Evolutionary conservation across 164 flowering plant species (phyloP).

Genomic region (Vitis cinerea): DNA sequence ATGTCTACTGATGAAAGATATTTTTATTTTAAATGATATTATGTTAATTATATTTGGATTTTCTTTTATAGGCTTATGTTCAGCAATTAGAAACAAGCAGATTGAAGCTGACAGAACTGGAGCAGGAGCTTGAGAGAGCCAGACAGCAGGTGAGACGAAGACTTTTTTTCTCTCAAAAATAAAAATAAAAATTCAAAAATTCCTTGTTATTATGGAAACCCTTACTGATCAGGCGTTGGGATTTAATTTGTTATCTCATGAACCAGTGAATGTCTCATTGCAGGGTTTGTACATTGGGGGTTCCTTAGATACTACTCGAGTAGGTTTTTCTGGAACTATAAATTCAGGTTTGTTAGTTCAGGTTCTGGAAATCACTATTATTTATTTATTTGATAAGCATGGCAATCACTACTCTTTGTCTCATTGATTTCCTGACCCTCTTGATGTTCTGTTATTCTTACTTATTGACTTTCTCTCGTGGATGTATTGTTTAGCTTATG

Average conservation of each 20-base stretch:
- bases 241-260: constrained; percentile 5
- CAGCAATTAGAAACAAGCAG: constrained; percentile 61
- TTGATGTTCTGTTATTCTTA: not conserved
- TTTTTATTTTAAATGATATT: not conserved
- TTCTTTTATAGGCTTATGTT: constrained; percentile 45
- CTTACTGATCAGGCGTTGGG: not conserved
- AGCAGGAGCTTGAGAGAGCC: constrained; percentile 49
- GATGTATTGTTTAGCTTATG: too few species aligned
- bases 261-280: constrained; percentile 14
- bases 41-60: not conserved
- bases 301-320: constrained; percentile 23
- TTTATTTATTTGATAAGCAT: not conserved
- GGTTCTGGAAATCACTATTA: constrained; percentile 21
- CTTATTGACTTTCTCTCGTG: not conserved
- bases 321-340: constrained; percentile 24
- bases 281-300: constrained; percentile 41
- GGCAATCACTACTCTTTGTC: not conserved
- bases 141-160: constrained; percentile 38
- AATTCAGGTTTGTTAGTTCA: constrained; percentile 47
- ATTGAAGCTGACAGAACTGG: constrained; percentile 51
- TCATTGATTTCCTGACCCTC: not conserved
- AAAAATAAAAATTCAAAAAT: not conserved
- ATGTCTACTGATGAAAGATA: not conserved
- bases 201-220: not conserved
- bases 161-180: not conserved